Percentiles rank a stretch among this genome's conserved stretches.
Conservation (phyloP, 2,329 filamentous ascomycete genomes). For the Trichoderma citrinoviride region DNA sequence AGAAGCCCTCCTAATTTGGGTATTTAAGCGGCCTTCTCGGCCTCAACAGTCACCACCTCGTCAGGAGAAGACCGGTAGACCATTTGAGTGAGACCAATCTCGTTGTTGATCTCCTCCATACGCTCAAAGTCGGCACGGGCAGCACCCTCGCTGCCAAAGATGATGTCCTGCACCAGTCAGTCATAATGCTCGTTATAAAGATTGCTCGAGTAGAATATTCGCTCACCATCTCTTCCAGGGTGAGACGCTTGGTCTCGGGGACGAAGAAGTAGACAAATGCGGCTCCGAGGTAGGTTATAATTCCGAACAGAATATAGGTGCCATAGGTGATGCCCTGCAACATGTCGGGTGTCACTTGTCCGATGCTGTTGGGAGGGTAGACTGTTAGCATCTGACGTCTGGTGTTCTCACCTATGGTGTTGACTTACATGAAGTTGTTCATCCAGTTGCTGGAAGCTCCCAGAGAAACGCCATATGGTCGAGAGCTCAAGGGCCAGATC, state of each 20-base stretch:
- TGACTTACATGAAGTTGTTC: conserved; percentile 52
- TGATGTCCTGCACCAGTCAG: conserved; percentile 49
- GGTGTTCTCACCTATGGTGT: not conserved
- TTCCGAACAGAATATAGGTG: conserved; percentile 69
- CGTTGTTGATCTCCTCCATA: conserved; percentile 69
- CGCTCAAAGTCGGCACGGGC: conserved; percentile 65
- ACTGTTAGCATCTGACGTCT: not conserved
- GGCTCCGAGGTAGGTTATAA: conserved; percentile 61
- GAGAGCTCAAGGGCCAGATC: conserved; percentile 68
- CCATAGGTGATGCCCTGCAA: conserved; percentile 63
- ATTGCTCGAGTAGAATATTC: not conserved
- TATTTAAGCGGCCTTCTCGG: conserved; percentile 7
- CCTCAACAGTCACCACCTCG: conserved; percentile 16
- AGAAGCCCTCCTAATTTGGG: not conserved
- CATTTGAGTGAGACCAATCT: conserved; percentile 55
- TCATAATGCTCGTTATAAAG: accelerated
- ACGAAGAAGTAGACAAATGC: conserved; percentile 62
- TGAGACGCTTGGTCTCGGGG: conserved; percentile 62
- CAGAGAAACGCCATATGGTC: conserved; percentile 68
- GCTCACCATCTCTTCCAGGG: conserved; percentile 59
- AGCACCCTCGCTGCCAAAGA: conserved; percentile 65
- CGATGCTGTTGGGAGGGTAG: conserved; percentile 29
- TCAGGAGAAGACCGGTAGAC: conserved; percentile 1
- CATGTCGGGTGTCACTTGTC: conserved; percentile 68
- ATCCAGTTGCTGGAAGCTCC: conserved; percentile 66